These are phyloP conservation scores for Carex myosuroides DNA, from an alignment of 176 grass and related monocot species.

Conservation along the genomic window DNA sequence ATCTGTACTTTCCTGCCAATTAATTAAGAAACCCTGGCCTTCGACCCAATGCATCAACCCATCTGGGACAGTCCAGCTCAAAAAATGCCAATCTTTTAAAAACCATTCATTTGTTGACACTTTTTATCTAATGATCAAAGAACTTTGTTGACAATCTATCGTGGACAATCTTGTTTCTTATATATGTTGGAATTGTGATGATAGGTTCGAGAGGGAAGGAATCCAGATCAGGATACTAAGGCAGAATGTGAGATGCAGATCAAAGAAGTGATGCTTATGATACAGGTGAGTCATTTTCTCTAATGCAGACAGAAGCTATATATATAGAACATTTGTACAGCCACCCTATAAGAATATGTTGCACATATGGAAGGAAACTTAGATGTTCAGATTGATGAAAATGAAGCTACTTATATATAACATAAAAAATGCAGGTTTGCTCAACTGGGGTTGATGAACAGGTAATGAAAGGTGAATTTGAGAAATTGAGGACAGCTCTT, in stretches of 20 bases:
- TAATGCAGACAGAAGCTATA: background rate
- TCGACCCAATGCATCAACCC: background rate
- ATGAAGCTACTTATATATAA: background rate
- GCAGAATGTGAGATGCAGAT: slow-evolving; percentile 37
- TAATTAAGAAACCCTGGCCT: slow-evolving; percentile 4
- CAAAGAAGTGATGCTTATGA: slow-evolving; percentile 92
- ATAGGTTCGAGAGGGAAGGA: slow-evolving; percentile 93
- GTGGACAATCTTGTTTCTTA: background rate
- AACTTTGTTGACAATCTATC: background rate
- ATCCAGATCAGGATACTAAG: slow-evolving; percentile 28
- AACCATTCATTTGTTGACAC: background rate
- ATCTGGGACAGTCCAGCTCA: background rate
- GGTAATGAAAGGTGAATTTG: slow-evolving; percentile 79
- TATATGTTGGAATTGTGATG: slow-evolving; percentile 6
- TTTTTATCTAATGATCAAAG: background rate
- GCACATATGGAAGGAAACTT: background rate
- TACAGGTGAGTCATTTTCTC: slow-evolving; percentile 46
- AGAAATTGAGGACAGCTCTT: slow-evolving; percentile 46
- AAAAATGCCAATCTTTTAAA: background rate
- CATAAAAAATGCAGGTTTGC: slow-evolving; percentile 52
- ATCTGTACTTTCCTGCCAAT: background rate
- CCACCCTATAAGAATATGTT: background rate
- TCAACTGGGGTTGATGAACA: slow-evolving; percentile 68
- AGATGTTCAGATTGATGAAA: background rate
- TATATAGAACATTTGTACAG: background rate